These are phyloP conservation scores for Mycena galericulata DNA, from an alignment of 768 basidiomycete species.

Conservation along the genomic window DNA sequence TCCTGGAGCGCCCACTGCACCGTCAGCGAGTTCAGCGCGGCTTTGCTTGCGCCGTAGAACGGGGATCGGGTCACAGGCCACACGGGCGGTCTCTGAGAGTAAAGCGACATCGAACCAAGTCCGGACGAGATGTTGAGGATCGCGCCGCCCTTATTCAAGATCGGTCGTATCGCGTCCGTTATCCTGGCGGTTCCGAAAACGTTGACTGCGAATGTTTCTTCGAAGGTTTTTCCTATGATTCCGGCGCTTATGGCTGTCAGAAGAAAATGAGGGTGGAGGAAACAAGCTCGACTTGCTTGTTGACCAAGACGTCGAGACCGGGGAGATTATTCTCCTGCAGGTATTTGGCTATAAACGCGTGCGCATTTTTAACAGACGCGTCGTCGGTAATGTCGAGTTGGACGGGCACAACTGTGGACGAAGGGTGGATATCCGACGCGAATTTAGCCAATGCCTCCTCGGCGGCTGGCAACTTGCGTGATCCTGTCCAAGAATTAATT, in stretches of 20 bases:
- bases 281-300: slow-evolving; percentile 23
- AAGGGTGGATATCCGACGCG: background rate
- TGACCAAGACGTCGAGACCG: slow-evolving; percentile 14
- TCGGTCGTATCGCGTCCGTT: slow-evolving; percentile 20
- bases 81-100: background rate
- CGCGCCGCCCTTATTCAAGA: slow-evolving; percentile 15
- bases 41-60: slow-evolving; percentile 23
- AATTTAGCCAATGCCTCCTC: background rate
- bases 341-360: background rate
- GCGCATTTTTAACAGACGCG: background rate
- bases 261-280: no score
- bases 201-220: slow-evolving; percentile 12
- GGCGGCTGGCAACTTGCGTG: background rate
- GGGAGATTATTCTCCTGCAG: background rate
- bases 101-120: background rate
- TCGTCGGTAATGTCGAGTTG: slow-evolving; percentile 7
- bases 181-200: slow-evolving; percentile 23
- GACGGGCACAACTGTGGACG: background rate
- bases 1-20: slow-evolving; percentile 27
- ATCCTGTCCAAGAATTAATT: background rate
- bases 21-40: slow-evolving; percentile 29
- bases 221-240: background rate
- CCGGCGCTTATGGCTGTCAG: background rate
- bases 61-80: background rate
- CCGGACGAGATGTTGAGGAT: slow-evolving; percentile 28